Conservation (phyloP, 177 flowering plant species). For the Vitis hybrid region DNA sequence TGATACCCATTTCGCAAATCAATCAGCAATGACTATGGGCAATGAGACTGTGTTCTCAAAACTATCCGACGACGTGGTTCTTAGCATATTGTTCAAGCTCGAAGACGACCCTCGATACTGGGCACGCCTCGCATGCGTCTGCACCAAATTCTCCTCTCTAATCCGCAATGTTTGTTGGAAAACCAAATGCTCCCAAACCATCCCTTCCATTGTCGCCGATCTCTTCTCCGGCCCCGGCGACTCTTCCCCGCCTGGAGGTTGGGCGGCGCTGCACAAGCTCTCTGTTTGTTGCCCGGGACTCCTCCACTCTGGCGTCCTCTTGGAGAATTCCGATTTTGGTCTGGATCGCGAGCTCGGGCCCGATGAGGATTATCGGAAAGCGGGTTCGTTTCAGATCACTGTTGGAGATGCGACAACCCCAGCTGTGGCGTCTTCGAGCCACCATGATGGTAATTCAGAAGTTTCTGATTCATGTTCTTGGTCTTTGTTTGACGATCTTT, state of each 20-base stretch:
- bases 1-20: too few species aligned
- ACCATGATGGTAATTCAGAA: background rate
- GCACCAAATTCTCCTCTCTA: conserved; percentile 61
- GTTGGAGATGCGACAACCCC: background rate
- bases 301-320: conserved; percentile 73
- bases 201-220: conserved; percentile 66
- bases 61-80: conserved; percentile 81
- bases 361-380: conserved; percentile 36
- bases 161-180: conserved; percentile 59
- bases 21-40: conserved; percentile 15
- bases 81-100: conserved; percentile 67
- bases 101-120: conserved; percentile 82
- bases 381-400: background rate
- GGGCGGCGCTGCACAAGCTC: conserved; percentile 78
- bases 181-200: conserved; percentile 46
- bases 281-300: conserved; percentile 93
- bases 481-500: conserved; percentile 85
- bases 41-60: conserved; percentile 31
- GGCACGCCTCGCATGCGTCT: conserved; percentile 83
- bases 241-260: conserved; percentile 49
- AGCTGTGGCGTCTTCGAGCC: conserved; percentile 17
- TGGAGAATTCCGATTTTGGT: conserved; percentile 88
- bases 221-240: conserved; percentile 36
- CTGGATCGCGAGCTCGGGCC: conserved; percentile 89
- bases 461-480: conserved; percentile 31